Percentiles rank a stretch among this genome's conserved stretches.
Conservation (phyloP, 306 rosid species). For the Corylus americana region DNA sequence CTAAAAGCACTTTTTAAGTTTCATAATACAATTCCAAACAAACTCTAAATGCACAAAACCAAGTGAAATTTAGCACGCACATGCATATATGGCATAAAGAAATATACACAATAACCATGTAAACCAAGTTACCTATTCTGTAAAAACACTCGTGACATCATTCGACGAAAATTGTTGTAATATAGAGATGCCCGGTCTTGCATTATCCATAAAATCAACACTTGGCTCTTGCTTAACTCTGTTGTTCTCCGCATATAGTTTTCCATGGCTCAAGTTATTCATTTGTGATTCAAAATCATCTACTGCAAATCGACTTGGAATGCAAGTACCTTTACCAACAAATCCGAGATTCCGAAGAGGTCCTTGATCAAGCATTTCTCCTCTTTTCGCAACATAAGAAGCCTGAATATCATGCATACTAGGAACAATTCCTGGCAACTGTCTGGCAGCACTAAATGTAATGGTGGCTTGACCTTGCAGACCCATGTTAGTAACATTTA, state of each 20-base stretch:
- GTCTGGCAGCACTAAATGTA: conserved; percentile 38
- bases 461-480: conserved; percentile 37
- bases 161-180: conserved; percentile 41
- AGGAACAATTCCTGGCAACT: conserved; percentile 28
- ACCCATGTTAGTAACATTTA: conserved; percentile 25
- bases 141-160: conserved; percentile 45
- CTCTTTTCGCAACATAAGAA: conserved; percentile 33
- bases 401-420: conserved; percentile 29
- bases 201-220: conserved; percentile 33
- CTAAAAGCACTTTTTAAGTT: too few relatives aligned
- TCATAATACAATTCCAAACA: too few relatives aligned
- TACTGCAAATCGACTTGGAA: conserved; percentile 55
- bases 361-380: conserved; percentile 42
- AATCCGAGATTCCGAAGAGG: conserved; percentile 46
- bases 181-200: conserved; percentile 37
- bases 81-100: conserved; percentile 15
- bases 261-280: conserved; percentile 44
- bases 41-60: background rate
- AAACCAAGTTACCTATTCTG: conserved; percentile 51
- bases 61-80: conserved; percentile 15
- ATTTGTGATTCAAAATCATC: conserved; percentile 48
- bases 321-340: conserved; percentile 44
- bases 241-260: conserved; percentile 38
- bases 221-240: conserved; percentile 54
- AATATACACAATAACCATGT: background rate